Evolutionary conservation across 2,329 filamentous ascomycete species (phyloP), one percentile per base, ranked within the genome.

Genomic region (Escovopsis sp.): DNA sequence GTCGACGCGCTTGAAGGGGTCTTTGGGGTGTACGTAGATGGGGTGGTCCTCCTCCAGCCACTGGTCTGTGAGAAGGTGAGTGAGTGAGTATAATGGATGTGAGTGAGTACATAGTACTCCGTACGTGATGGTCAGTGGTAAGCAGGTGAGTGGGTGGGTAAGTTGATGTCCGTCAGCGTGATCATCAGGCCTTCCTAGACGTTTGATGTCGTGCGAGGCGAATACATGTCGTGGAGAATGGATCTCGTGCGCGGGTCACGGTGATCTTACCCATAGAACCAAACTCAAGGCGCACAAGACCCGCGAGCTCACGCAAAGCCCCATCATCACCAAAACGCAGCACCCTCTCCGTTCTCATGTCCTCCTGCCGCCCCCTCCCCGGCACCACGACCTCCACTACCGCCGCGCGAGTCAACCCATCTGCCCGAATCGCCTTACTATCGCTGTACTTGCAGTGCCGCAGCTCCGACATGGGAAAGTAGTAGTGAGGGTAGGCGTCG

Each of bases 1-100:
- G 37, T 79, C 75, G 40, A 81, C 58, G 11, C 76, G 65, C 43
- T 76, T 76, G 55, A 70, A 79, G 0, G 76, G 76, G 36, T 80
- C 75, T 42, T 78, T 79, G 1, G 76, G 75, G 39, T 81, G 76
- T 4, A 71, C 62, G 44, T 65, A 66, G 36, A 79, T 67, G 1
- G 63, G 66, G 1, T 58, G 56, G 34, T 76, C 71, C 53, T 79
- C 75, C 46, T 76, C 72, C 2, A 60, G 37, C 57, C 57, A 60
- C 40, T 54, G 53, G 43, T 58, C 57, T 60, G 8, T 1, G n/a
- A n/a, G n/a, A n/a, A n/a, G n/a, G n/a, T n/a, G n/a, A n/a, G n/a
- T n/a, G n/a, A n/a, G n/a, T n/a, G n/a, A n/a, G n/a, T n/a, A n/a
- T n/a, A n/a, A n/a, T n/a, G n/a, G n/a, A n/a, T n/a, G n/a, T n/a